A percentile compares a stretch with the other conserved stretches of the same genome.
Evolutionary conservation across 257 asterid genomes (phyloP).

Genomic region (Lavandula angustifolia): DNA sequence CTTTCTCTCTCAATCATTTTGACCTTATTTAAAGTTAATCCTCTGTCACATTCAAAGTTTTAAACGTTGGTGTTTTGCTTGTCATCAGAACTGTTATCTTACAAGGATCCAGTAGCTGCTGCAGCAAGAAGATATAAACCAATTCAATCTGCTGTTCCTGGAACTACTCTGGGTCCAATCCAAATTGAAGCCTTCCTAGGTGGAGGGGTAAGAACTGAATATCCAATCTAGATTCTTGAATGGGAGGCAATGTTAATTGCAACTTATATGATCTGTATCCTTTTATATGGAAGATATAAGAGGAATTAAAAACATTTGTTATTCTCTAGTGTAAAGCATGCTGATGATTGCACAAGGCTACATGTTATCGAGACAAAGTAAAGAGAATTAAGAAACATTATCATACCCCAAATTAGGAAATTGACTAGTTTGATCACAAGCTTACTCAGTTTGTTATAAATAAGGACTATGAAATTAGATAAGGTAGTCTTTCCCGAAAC

Average conservation of each 20-base stretch:
- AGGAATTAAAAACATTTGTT: background rate
- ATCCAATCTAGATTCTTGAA: slow-evolving; percentile 17
- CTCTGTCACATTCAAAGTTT: background rate
- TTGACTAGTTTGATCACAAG: background rate
- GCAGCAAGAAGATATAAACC: slow-evolving; percentile 93
- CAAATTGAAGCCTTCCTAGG: slow-evolving; percentile 88
- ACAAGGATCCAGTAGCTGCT: slow-evolving; percentile 93
- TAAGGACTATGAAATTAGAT: background rate
- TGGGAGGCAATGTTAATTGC: slow-evolving; percentile 7
- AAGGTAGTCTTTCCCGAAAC: background rate
- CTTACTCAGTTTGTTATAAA: background rate
- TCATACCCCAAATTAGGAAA: background rate
- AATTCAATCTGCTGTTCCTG: slow-evolving; percentile 98
- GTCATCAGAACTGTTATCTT: slow-evolving; percentile 79
- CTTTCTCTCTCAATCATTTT: slow-evolving; percentile 22
- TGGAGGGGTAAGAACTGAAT: slow-evolving; percentile 68
- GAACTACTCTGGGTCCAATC: slow-evolving; percentile 98
- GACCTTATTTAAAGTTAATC: background rate
- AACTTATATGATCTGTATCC: slow-evolving; percentile 10
- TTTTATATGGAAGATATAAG: background rate
- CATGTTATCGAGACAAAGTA: background rate
- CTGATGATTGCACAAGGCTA: background rate
- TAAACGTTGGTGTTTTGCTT: slow-evolving; percentile 29
- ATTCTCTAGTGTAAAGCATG: background rate
- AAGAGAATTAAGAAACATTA: background rate